Conservation (phyloP, 164 flowering plant genomes). For the Dillenia suffruticosa region DNA sequence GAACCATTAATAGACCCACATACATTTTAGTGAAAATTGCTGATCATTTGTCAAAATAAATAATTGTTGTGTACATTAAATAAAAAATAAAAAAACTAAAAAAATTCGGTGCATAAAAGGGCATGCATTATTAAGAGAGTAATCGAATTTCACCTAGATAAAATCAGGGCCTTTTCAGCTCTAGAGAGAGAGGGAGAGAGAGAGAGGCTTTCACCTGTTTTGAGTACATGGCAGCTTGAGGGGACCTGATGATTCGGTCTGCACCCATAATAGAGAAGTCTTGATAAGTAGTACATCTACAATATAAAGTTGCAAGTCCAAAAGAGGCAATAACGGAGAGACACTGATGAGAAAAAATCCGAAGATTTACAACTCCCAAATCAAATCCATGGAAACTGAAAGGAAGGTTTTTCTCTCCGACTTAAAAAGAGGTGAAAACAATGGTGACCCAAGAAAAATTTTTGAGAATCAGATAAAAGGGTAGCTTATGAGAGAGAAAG, state of each 20-base stretch:
- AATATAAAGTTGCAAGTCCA: neutral
- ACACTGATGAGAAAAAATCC: neutral
- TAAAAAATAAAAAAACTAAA: neutral
- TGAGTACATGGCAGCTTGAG: conserved; percentile 9
- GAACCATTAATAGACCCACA: no score
- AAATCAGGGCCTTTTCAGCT: no score
- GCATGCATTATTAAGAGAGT: no score
- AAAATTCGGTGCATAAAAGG: neutral
- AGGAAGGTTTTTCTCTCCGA: neutral
- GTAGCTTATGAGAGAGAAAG: neutral
- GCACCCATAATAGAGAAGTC: conserved; percentile 1
- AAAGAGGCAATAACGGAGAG: neutral
- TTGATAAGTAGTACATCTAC: neutral
- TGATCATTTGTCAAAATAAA: no score
- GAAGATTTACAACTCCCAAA: neutral
- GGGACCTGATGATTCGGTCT: conserved; percentile 17
- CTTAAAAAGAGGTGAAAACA: neutral
- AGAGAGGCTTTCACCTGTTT: conserved; percentile 20
- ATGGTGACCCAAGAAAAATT: neutral
- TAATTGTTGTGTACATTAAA: neutral
- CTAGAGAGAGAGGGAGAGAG: neutral
- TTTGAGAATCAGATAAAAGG: neutral
- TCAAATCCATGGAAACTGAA: neutral
- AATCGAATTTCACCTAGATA: no score
- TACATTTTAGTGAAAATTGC: no score